Percentiles rank a stretch among this genome's conserved stretches.
These are phyloP conservation scores for Colletotrichum liaoningense DNA, from an alignment of 2,329 filamentous ascomycete genomes.

Conservation along the genomic window DNA sequence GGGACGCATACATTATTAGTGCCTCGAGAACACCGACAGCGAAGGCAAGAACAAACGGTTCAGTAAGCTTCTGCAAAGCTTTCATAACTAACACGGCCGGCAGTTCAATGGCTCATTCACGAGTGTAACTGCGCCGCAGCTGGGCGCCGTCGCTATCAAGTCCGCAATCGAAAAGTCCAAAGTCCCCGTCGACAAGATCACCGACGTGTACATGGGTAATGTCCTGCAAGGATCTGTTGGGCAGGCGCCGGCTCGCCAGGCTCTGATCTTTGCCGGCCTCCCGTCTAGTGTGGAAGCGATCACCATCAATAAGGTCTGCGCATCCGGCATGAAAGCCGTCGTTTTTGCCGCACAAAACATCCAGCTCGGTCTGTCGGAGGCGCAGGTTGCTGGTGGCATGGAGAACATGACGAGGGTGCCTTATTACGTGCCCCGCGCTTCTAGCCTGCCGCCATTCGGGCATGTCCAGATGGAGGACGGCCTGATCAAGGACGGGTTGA, in stretches of 20 bases:
- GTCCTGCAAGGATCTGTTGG: constrained; percentile 87
- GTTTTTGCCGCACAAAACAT: constrained; percentile 93
- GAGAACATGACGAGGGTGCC: constrained; percentile 97
- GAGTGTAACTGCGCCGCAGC: constrained; percentile 84
- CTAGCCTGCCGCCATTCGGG: constrained; percentile 85
- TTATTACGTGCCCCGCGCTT: constrained; percentile 88
- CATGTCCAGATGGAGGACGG: constrained; percentile 91
- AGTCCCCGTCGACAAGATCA: constrained; percentile 83
- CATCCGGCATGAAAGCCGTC: constrained; percentile 93
- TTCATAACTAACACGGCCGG: constrained; percentile 29
- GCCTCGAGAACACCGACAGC: constrained; percentile 90
- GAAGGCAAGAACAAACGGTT: constrained; percentile 69
- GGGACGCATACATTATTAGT: constrained; percentile 94
- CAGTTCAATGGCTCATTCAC: constrained; percentile 96
- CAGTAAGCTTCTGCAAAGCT: background rate
- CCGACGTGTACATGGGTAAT: constrained; percentile 97
- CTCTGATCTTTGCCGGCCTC: constrained; percentile 87
- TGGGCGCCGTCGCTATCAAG: constrained; percentile 92
- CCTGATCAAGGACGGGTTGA: constrained; percentile 92
- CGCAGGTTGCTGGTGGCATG: constrained; percentile 94
- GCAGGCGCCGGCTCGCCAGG: constrained; percentile 93
- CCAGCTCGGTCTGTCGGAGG: constrained; percentile 88
- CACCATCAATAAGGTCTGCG: constrained; percentile 98
- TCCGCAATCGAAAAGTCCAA: constrained; percentile 88
- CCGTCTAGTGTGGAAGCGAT: constrained; percentile 84